These are phyloP conservation scores for Xylaria sp. DNA, from an alignment of 2,329 filamentous ascomycete species.

Conservation along the genomic window DNA sequence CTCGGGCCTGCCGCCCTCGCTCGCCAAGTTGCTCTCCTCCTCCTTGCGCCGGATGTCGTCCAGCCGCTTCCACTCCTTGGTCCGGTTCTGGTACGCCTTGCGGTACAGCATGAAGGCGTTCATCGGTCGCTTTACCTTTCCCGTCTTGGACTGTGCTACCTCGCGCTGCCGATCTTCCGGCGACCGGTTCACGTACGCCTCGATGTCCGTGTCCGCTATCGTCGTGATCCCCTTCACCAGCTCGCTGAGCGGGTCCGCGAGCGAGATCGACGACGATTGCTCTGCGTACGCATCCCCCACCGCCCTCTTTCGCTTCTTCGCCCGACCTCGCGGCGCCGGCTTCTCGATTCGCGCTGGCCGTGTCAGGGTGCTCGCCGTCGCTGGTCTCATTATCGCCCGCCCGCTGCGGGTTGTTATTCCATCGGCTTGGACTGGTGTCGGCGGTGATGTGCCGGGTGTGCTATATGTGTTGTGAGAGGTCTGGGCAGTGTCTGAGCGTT, in stretches of 20 bases:
- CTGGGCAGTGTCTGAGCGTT: slow-evolving; percentile 26
- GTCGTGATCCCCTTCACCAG: slow-evolving; percentile 70
- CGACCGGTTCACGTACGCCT: slow-evolving; percentile 78
- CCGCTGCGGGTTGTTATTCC: slow-evolving; percentile 54
- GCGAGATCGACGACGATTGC: slow-evolving; percentile 55
- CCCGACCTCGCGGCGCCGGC: slow-evolving; percentile 51
- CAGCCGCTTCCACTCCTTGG: slow-evolving; percentile 81
- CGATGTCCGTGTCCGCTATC: slow-evolving; percentile 80
- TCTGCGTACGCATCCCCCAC: slow-evolving; percentile 53
- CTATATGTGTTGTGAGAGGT: slow-evolving; percentile 55
- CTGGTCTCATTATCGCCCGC: slow-evolving; percentile 44
- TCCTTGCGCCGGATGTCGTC: slow-evolving; percentile 36
- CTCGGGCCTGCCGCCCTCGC: slow-evolving; percentile 33
- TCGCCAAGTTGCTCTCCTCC: slow-evolving; percentile 28
- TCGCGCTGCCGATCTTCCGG: slow-evolving; percentile 73
- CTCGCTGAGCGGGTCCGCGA: slow-evolving; percentile 75
- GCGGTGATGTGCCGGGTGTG: slow-evolving; percentile 64
- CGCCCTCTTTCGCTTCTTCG: slow-evolving; percentile 55
- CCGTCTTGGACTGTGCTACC: slow-evolving; percentile 72
- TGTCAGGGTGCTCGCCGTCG: slow-evolving; percentile 43
- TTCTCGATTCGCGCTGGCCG: slow-evolving; percentile 50
- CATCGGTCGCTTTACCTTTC: slow-evolving; percentile 90
- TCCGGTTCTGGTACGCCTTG: slow-evolving; percentile 87
- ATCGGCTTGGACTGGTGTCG: slow-evolving; percentile 54
- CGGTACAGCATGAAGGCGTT: slow-evolving; percentile 99